Base-by-base conservation (phyloP, 2,329 filamentous ascomycete species). In the Allantophomopsis cytisporea region DNA sequence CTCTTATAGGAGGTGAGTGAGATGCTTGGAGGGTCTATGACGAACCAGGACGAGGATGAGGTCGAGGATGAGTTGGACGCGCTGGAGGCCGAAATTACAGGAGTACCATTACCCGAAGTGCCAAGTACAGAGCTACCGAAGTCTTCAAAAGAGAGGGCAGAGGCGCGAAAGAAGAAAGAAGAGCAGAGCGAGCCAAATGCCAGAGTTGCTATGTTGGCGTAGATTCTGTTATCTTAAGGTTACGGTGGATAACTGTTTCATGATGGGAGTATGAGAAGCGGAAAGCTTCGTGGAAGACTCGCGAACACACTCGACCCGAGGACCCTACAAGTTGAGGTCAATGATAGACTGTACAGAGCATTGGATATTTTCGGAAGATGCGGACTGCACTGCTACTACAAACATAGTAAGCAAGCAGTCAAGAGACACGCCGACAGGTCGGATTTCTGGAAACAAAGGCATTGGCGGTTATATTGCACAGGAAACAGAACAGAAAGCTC, bases 31-130 rank as follows among this genome's bases (percentile, higher is more conserved):
- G 83, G 83, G 11, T 77, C 80, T 50, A 88, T 98, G 65, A 85
- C 87, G 12, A 91, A 87, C 54, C 83, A 93, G 53, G 91, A 98
- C 60, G 91, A 98, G 60, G 89, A 96, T 54, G 91, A 95, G 54
- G 91, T 98, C 28, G 91, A 98, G 57, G 88, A 95, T 54, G 91
- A 98, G 63, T 67, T 98, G 39, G 85, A 83, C 40, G 80, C 79
- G 1, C 68, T 98, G 47, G 83, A 88, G 58, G 68, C 66, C 32
- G 77, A 88, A 53, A 58, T 76, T 39, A 59, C 57, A 32, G 61
- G 59, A 28, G 45, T 51, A 33, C 43, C 47, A 8, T 40, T 56
- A 30, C 54, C 55, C 21, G 46, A 49, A 36, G 54, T 51, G 28
- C 54, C 55, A n/a, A 43, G 28, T 31, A 39, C 38, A 8, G 37